Conservation (phyloP, 768 basidiomycete species). For the Collybia nuda region DNA sequence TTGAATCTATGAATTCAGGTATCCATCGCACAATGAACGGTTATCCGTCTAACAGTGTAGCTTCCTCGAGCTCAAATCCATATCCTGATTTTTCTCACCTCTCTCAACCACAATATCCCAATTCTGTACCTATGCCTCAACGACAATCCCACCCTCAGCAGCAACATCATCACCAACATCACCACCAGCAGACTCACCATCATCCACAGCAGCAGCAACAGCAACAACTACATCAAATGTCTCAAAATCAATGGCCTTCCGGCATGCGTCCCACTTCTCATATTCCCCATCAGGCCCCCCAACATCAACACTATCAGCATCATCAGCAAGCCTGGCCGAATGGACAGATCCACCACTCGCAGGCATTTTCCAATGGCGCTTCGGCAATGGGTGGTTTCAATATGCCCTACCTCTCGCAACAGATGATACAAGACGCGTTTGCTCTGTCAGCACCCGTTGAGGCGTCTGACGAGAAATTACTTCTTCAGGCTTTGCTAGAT, state of each 20-base stretch:
- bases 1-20: conserved; percentile 19
- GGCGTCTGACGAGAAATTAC: conserved; percentile 55
- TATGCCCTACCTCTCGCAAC: conserved; percentile 46
- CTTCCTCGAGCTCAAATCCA: conserved; percentile 34
- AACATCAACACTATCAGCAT: conserved; percentile 32
- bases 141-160: not conserved
- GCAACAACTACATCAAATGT: conserved; percentile 1
- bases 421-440: conserved; percentile 57
- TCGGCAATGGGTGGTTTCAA: conserved; percentile 29
- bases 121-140: not conserved
- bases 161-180: not conserved
- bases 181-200: not conserved
- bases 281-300: conserved; percentile 22
- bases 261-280: conserved; percentile 4
- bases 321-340: conserved; percentile 23
- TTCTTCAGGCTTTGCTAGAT: conserved; percentile 49
- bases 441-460: conserved; percentile 54
- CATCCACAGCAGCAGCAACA: not conserved
- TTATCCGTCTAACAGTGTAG: conserved; percentile 25
- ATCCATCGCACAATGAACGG: conserved; percentile 26
- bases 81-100: conserved; percentile 25
- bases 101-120: conserved; percentile 8
- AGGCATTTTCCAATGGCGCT: conserved; percentile 28
- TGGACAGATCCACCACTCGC: conserved; percentile 26
- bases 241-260: conserved; percentile 1